These are phyloP conservation scores for Rosa hybrid DNA, from an alignment of 331 rosid genomes.

Conservation along the genomic window DNA sequence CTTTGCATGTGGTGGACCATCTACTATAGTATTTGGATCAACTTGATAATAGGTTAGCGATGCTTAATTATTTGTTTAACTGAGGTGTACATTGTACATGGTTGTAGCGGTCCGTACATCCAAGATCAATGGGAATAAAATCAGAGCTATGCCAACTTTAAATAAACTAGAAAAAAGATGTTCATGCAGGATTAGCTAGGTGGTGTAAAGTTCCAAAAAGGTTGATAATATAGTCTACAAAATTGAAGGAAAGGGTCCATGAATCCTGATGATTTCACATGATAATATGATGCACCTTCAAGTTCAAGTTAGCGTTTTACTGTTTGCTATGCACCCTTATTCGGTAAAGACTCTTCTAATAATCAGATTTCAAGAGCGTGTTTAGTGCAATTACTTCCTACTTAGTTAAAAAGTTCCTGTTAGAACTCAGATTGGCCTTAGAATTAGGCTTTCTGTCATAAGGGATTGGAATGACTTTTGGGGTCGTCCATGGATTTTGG, in stretches of 20 bases:
- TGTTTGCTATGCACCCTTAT: no score
- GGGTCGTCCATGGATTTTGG: background rate
- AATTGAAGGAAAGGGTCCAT: slow-evolving; percentile 6
- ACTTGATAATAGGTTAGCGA: background rate
- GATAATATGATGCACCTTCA: slow-evolving; percentile 2
- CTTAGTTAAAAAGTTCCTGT: background rate
- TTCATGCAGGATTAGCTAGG: background rate
- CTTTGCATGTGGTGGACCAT: background rate
- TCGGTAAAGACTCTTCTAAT: background rate
- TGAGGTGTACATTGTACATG: background rate
- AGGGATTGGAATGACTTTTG: slow-evolving; percentile 28
- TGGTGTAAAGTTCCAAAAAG: background rate
- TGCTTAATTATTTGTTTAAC: background rate
- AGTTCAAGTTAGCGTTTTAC: background rate
- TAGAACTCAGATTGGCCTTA: slow-evolving; percentile 12
- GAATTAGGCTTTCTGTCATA: slow-evolving; percentile 12
- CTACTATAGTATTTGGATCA: background rate
- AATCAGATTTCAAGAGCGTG: background rate
- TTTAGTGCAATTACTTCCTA: background rate
- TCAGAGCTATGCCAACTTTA: background rate
- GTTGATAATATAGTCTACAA: slow-evolving; percentile 28
- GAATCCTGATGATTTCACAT: slow-evolving; percentile 42
- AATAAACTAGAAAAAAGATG: no score
- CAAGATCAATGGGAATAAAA: background rate
- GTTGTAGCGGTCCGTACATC: slow-evolving; percentile 19